phyloP scores from a whole-genome alignment of 129 eudicot genomes.

The Flaveria trinervia region DNA sequence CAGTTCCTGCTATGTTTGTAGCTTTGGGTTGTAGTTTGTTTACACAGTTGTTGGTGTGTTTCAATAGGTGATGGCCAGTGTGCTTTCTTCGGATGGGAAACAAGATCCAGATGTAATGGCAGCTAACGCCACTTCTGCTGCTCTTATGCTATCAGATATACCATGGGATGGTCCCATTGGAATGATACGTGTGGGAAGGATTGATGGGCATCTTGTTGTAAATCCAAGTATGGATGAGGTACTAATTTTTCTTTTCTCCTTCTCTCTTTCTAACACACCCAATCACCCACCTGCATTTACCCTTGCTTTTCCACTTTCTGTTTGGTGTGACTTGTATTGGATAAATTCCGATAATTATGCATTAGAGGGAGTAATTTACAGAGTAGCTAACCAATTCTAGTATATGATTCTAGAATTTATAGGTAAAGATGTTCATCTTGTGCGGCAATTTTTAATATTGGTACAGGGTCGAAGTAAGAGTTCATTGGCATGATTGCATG shows the following conservation, averaged over 20 bases:
- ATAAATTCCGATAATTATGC: neutral
- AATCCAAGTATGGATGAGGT: conserved; percentile 99
- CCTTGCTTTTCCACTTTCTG: neutral
- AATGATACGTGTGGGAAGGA: conserved; percentile 89
- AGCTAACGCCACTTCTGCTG: conserved; percentile 97
- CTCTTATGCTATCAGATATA: conserved; percentile 95
- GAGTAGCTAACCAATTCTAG: conserved; percentile 1
- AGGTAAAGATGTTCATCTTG: neutral
- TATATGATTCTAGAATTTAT: neutral
- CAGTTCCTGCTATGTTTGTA: neutral
- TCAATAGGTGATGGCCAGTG: conserved; percentile 81
- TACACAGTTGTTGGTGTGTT: conserved; percentile 10
- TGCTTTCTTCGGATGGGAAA: conserved; percentile 94
- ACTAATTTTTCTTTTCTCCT: conserved; percentile 1
- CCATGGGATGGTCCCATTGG: conserved; percentile 99
- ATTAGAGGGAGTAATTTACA: neutral
- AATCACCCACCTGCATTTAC: neutral
- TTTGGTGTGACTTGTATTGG: neutral
- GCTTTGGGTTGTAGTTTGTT: neutral
- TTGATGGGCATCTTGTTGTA: conserved; percentile 72
- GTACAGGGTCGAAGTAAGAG: neutral
- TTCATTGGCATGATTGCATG: neutral
- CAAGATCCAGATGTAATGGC: conserved; percentile 99
- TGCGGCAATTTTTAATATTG: neutral
- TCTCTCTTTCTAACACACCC: neutral